Evolutionary conservation across 2,329 filamentous ascomycete species (phyloP), one percentile per base, ranked within the genome.

Genomic region (Phialocephala subalpina): DNA sequence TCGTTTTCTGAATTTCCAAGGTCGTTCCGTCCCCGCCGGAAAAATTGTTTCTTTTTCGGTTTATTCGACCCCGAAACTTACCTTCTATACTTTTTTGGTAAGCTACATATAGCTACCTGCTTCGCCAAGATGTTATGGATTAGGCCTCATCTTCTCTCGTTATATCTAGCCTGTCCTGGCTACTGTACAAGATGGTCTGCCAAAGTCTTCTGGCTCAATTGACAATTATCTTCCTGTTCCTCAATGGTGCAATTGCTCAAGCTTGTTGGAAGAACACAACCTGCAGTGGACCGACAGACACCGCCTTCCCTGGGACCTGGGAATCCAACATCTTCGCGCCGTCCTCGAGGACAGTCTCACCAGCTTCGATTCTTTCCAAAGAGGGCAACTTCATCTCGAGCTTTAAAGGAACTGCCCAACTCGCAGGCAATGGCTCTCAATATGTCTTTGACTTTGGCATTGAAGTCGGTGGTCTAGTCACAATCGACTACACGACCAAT

Each of bases 301-400:
- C 83, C 3, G 81, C 86, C 0, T 90, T 89, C 65, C 80, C 82
- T 1, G 87, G 87, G 0, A 75, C 78, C n/a, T 90, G 87, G 87
- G 82, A 89, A 40, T 74, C 79, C 0, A 84, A 86, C 67, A 88
- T 86, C 58, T 87, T 82, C 69, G 83, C 87, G 1, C 86, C 87
- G 1, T 67, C 78, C 2, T 84, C 85, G 1, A 79, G 87, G 36
- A 83, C 75, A 9, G 80, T 88, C 3, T 73, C 75, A 7, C 87
- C 87, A 1, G 52, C 79, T 75, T 20, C 77, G 82, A 36, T 80
- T 84, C 7, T 80, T 77, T n/a, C 73, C 67, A 1, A 78, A 72
- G 62, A 78, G 71, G 67, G 70, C 5, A 56, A 74, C 68, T 42
- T 66, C 65, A 62, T 77, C 78, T 73, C 68, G 2, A 38, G 40